Percentiles rank a stretch among this genome's conserved stretches.
Conservation (phyloP, 2,329 filamentous ascomycete genomes). For the Intubia oerlemansii region DNA sequence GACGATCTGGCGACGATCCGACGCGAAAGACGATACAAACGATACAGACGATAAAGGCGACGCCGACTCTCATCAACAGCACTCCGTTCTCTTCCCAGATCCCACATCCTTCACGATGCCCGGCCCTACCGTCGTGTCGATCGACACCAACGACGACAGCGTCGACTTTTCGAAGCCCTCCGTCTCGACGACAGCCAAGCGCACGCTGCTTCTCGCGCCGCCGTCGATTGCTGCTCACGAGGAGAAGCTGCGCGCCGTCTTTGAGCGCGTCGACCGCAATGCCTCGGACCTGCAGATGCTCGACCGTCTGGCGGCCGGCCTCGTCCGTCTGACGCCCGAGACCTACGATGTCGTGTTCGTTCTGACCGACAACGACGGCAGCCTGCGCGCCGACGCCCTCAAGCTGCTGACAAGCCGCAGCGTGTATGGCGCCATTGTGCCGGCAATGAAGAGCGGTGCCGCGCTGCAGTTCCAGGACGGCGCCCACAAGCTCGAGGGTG, state of each 20-base stretch:
- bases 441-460: constrained; percentile 48
- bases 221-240: constrained; percentile 77
- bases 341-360: constrained; percentile 76
- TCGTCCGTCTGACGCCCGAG: constrained; percentile 52
- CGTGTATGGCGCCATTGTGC: constrained; percentile 47
- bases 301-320: constrained; percentile 66
- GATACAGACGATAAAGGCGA: too few species aligned
- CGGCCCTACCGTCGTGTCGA: too few species aligned
- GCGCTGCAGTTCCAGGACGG: constrained; percentile 49
- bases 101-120: too few species aligned
- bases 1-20: too few species aligned
- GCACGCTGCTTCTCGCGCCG: constrained; percentile 40
- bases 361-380: constrained; percentile 54
- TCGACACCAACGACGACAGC: constrained; percentile 8
- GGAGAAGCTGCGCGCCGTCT: constrained; percentile 48
- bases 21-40: too few species aligned
- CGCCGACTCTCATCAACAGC: too few species aligned
- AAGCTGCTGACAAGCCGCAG: constrained; percentile 37
- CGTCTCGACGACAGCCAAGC: not conserved
- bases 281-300: constrained; percentile 92
- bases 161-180: constrained; percentile 4
- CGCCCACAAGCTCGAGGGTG: constrained; percentile 18
- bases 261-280: constrained; percentile 51
- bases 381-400: constrained; percentile 35
- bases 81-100: too few species aligned